Base-by-base conservation (phyloP, 495 filamentous ascomycete genomes). In the Aspergillus asperescens region DNA sequence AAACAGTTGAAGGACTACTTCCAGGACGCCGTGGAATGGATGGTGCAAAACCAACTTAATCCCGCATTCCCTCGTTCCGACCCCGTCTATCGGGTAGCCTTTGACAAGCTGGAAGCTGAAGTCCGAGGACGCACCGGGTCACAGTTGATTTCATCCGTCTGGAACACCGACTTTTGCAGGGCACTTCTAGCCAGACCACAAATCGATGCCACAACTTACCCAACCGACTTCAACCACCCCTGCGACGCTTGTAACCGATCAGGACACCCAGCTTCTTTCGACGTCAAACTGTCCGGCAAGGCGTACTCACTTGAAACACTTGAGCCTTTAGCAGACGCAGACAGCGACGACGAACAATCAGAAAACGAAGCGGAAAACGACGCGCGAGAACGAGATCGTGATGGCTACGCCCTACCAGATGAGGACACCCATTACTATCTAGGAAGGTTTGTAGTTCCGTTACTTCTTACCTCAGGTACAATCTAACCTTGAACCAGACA, bases 171-270 rank as follows among this genome's bases (percentile, higher is more conserved):
- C 3, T 95, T 95, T 52, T 70, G 70, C 9, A 72, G 74, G 31
- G 78, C 87, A 0, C 62, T 96, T 12, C 75, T 83, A 42, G 81
- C 82, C 5, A 71, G 88, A 13, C 90, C 90, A 0, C 70, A 72
- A 4, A 57, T 74, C 0, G 67, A 71, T 12, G 54, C 73, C 5
- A 60, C 67, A 2, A 28, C 57, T 3, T 67, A 66, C 15, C 66
- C 73, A 2, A 73, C 66, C 0, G 58, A 60, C 2, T 55, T 68
- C 2, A 50, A 71, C 13, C 70, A 80, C 18, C 67, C 69, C 1
- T 96, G 90, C 56, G 85, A 86, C 55, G 90, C 89, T 0, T 96
- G 90, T 59, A 86, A 87, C 41, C 78, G 88, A 32, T 77, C 75
- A 8, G 71, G 67, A 0, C 89, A 95, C 59, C 78, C 82, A 0